These are phyloP conservation scores for Kurtzmaniella natalensis DNA, from an alignment of 1,139 yeast species.

Conservation along the genomic window DNA sequence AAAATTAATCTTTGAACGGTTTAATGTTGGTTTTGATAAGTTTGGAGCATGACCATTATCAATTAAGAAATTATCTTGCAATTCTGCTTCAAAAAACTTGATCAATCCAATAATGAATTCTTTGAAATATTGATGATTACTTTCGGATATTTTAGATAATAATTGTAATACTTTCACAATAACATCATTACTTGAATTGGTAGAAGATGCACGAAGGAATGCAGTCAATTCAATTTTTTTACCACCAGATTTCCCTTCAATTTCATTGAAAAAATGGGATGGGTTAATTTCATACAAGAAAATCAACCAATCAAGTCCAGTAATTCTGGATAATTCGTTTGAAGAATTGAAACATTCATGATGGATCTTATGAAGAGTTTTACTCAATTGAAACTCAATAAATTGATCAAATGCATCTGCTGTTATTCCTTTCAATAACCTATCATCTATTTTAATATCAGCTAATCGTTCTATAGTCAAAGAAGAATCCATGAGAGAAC, in stretches of 20 bases:
- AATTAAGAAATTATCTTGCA: conserved; percentile 14
- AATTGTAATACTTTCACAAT: conserved; percentile 74
- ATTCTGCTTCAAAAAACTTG: conserved; percentile 53
- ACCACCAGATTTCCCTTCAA: conserved; percentile 10
- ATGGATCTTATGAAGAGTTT: conserved; percentile 32
- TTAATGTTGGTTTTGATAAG: conserved; percentile 23
- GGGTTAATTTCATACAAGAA: conserved; percentile 78
- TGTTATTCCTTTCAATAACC: conserved; percentile 28
- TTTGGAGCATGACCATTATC: conserved; percentile 5
- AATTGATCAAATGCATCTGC: conserved; percentile 40
- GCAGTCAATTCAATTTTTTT: conserved; percentile 68
- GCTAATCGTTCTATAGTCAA: background rate
- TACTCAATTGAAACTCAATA: conserved; percentile 33
- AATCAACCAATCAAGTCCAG: conserved; percentile 87
- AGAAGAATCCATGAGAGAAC: background rate
- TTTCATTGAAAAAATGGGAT: conserved; percentile 40
- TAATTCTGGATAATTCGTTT: conserved; percentile 77
- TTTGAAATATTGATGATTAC: conserved; percentile 74
- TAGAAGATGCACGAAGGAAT: conserved; percentile 63
- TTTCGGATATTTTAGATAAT: conserved; percentile 75
- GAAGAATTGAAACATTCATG: conserved; percentile 33
- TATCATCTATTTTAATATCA: conserved; percentile 12
- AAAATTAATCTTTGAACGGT: conserved; percentile 71
- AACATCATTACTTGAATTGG: conserved; percentile 84
- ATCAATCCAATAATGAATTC: conserved; percentile 72